phyloP scores from a whole-genome alignment of 2,329 filamentous ascomycete species.

The Ascochyta lentis region DNA sequence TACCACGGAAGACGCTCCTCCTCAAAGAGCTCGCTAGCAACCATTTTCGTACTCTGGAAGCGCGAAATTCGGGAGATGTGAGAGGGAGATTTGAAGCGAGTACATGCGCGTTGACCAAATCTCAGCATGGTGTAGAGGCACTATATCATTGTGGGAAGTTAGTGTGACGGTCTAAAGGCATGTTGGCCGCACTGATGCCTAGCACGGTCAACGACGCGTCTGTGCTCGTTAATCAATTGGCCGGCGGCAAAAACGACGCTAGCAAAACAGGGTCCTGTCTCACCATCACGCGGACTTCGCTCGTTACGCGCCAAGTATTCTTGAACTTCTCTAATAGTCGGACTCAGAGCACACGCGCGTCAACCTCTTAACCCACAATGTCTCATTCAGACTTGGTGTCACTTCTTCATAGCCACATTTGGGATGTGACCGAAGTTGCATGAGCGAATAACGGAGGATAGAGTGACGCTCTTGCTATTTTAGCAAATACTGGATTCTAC shows the following conservation, averaged over 20 bases:
- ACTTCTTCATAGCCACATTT: slow-evolving; percentile 11
- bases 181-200: slow-evolving; percentile 20
- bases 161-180: slow-evolving; percentile 24
- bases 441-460: slow-evolving; percentile 7
- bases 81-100: slow-evolving; percentile 29
- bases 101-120: slow-evolving; percentile 32
- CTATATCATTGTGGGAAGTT: slow-evolving; percentile 27
- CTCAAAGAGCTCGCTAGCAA: slow-evolving; percentile 29
- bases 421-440: slow-evolving; percentile 8
- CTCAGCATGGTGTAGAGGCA: slow-evolving; percentile 28
- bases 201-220: neutral
- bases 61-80: slow-evolving; percentile 26
- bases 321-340: slow-evolving; percentile 11
- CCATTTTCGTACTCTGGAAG: slow-evolving; percentile 27
- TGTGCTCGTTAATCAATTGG: slow-evolving; percentile 12
- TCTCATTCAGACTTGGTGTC: slow-evolving; percentile 9
- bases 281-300: slow-evolving; percentile 6
- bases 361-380: slow-evolving; percentile 6
- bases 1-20: slow-evolving; percentile 31
- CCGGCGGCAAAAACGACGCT: slow-evolving; percentile 4
- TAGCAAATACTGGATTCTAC: slow-evolving; percentile 6
- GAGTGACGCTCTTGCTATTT: slow-evolving; percentile 9
- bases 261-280: neutral
- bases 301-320: slow-evolving; percentile 11
- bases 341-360: slow-evolving; percentile 4